Evolutionary conservation across 2,329 filamentous ascomycete genomes (phyloP), one percentile per base, ranked within the genome.

Genomic region (Fusarium illudens): DNA sequence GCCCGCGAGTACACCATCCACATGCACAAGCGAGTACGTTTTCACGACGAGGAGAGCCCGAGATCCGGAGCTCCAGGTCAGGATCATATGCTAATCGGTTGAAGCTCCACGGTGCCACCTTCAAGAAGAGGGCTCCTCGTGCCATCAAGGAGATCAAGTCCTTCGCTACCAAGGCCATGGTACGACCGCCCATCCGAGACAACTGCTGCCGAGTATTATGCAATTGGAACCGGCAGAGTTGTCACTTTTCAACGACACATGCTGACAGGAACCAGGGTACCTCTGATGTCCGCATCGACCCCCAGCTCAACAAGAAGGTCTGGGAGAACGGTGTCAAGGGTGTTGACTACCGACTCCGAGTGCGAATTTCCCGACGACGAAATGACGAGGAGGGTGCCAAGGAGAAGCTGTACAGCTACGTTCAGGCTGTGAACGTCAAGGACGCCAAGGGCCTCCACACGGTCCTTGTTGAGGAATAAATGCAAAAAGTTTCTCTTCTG

Each of bases 1-100:
- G 91, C 96, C 80, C 93, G 96, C 89, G 96, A 99, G 89, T 99
- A 99, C 91, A 99, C 96, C 85, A 98, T 99, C 87, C 95, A 99
- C 90, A 87, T 99, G 79, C 96, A 99, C 93, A 98, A 97, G 92
- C 92, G 95, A 73, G 79, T 81, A 80, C 62, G 79, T 80, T 67
- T 15, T 46, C 51, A 32, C 52, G 58, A 60, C 20, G 13, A 63
- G 10, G 48, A 42, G 51, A 64, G 62, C 67, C 61, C 57, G 50
- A 60, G 15, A 42, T 65, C 30, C 10, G 55, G 58, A 67, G 59
- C 53, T 63, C 29, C 29, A 55, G 36, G 8, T 48, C 20, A 49
- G 34, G 59, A 60, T 44, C 25, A 70, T 62, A 58, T 59, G 61
- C 66, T 71, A 48, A 71, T 54, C 48, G 65, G 58, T 70, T 61